Evolutionary conservation across 2,329 filamentous ascomycete species (phyloP), one percentile per base, ranked within the genome.

Genomic region (Samsoniella hepiali): DNA sequence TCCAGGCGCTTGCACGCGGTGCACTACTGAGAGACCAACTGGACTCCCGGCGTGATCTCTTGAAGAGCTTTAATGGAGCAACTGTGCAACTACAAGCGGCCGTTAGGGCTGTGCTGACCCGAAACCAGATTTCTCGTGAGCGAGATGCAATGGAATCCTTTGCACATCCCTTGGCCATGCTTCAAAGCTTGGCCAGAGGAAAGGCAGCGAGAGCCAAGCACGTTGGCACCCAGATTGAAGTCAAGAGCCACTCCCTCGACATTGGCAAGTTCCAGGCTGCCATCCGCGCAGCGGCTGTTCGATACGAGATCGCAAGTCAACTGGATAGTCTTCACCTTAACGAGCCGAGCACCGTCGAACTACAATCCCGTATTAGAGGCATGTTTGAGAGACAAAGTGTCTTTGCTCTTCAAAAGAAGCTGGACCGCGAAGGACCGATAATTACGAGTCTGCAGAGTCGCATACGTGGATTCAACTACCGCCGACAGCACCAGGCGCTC

Each of bases 1-100:
- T 92, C 50, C 90, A 93, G 76, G 85, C 88, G 62, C 83, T 84
- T 47, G 83, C 87, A 68, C 84, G 90, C 65, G 91, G 90, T 69
- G 83, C 86, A 77, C 74, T 91, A 64, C 74, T 87, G 66, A 82
- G 91, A 69, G 81, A 77, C 65, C 80, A 81, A 54, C 75, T 88
- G 62, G 79, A 81, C 22, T 76, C 82, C 57, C 83, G 87, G 64
- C 77, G 83, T 63, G 75, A 78, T 67, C 73, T 78, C 62, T 79
- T 90, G 57, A 79, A 82, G 63, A 76, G 78, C 63, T 75, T 86
- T 69, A 78, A 80, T 66, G 73, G 73, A 50, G 78, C 79, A 42
- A 80, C 87, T 65, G 79, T 79, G 58, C 76, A 79, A 60, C 75
- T 93, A 64, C 90, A 93, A 77, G 86, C 89, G 69, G 84, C 84